Base-by-base conservation (phyloP, 2,329 filamentous ascomycete genomes). In the Colletotrichum sp. region DNA sequence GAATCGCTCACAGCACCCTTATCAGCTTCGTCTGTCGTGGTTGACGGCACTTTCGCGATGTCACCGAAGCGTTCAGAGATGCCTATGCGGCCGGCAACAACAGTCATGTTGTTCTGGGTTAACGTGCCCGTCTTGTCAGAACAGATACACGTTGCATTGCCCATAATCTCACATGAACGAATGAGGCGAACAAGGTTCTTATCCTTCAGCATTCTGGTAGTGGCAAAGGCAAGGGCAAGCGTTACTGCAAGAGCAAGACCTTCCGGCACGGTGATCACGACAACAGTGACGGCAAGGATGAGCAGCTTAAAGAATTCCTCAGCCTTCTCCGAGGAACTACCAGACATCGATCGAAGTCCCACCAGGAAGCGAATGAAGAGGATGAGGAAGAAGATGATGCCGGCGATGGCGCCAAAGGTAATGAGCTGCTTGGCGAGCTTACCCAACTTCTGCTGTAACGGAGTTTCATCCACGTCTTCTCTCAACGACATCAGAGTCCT, bases 401-500 rank as follows among this genome's bases (percentile, higher is more conserved):
- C 86, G n/a, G 83, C 87, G 55, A 84, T 78, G 24, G 80, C 80
- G 10, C 86, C 86, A 71, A 87, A 84, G 2, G 84, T 83, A 28
- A 87, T 87, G 72, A 96, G 95, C 80, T 95, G 94, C 80, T 95
- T 94, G 8, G 95, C 95, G 21, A 96, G 88, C 6, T 92, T 88
- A 78, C 96, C 95, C 75, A 96, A 87, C 83, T 96, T 96, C 4
- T 90, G 92, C 83, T 96, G 95, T 9, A 96, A 84, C 5, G 95
- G 95, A 2, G 95, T 96, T 28, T 94, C 94, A 81, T 96, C 93
- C 72, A 93, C 92, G 77, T 95, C 93, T 79, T 95, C 94, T 77
- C 94, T 92, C 13, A 96, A 86, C 49, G 94, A 94, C 90, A 96
- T 94, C 86, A 96, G 90, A 4, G 93, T 95, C 80, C 95, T 94